Conservation (phyloP, 2,329 filamentous ascomycete species). For the Penicillium sp. region DNA sequence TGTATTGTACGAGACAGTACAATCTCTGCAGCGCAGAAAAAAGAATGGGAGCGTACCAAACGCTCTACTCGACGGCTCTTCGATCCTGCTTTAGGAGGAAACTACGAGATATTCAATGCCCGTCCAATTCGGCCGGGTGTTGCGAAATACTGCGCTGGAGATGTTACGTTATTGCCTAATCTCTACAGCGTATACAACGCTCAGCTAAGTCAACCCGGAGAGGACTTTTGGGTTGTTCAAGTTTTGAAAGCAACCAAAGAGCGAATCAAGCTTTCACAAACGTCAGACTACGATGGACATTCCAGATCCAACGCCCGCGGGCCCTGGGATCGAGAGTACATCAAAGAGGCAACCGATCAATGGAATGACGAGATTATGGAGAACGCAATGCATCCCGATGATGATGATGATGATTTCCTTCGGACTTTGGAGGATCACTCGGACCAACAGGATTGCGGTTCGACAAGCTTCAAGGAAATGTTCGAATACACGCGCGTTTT, state of each 20-base stretch:
- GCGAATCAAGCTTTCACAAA: slow-evolving; percentile 20
- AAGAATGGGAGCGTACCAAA: slow-evolving; percentile 10
- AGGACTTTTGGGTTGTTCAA: slow-evolving; percentile 16
- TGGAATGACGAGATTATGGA: no score
- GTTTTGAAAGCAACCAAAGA: slow-evolving; percentile 16
- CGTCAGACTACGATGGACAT: slow-evolving; percentile 16
- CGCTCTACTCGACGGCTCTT: slow-evolving; percentile 16
- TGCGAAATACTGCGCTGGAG: slow-evolving; percentile 49
- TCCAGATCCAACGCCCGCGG: slow-evolving; percentile 9
- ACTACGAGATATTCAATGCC: slow-evolving; percentile 51
- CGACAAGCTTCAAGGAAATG: no score
- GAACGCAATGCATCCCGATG: no score
- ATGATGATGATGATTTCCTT: no score
- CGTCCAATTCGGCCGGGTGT: slow-evolving; percentile 48
- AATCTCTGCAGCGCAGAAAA: no score
- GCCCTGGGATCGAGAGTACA: slow-evolving; percentile 5
- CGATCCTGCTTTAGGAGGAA: slow-evolving; percentile 42
- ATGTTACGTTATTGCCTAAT: slow-evolving; percentile 35
- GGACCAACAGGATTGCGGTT: no score
- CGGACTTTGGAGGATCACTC: no score
- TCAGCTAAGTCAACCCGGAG: background rate
- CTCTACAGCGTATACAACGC: background rate
- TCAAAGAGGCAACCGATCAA: no score
- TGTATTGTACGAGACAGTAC: no score
- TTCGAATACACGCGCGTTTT: no score